Evolutionary conservation across 768 basidiomycete species (phyloP).

Genomic region (Boletus vinaceobasis): DNA sequence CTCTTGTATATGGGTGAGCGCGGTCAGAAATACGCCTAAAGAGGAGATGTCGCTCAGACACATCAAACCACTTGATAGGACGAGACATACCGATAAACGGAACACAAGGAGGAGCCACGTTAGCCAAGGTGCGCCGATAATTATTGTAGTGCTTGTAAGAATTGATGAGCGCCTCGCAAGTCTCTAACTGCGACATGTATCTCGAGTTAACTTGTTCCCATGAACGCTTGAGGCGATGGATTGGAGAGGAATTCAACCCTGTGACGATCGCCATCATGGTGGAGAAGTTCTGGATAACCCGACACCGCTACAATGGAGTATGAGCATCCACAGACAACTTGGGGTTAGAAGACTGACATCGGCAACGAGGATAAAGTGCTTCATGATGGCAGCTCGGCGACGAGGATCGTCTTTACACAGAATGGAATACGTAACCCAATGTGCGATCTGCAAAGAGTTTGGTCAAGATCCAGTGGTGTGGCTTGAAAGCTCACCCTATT

Average conservation of each 20-base stretch:
- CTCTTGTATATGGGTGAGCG: slow-evolving; percentile 60
- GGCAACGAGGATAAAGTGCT: slow-evolving; percentile 64
- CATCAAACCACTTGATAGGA: not conserved
- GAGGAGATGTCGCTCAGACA: not conserved
- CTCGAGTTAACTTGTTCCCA: slow-evolving; percentile 55
- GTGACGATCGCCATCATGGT: slow-evolving; percentile 67
- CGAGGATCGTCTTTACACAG: slow-evolving; percentile 56
- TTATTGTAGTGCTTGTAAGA: slow-evolving; percentile 67
- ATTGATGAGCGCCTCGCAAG: slow-evolving; percentile 57
- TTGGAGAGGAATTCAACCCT: slow-evolving; percentile 63
- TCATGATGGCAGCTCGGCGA: slow-evolving; percentile 56
- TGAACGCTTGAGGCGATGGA: slow-evolving; percentile 62
- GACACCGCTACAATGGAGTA: slow-evolving; percentile 46
- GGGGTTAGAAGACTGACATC: slow-evolving; percentile 43
- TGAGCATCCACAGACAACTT: not conserved
- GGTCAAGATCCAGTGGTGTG: not conserved
- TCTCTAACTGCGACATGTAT: slow-evolving; percentile 45
- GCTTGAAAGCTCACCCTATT: slow-evolving; percentile 41
- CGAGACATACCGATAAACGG: slow-evolving; percentile 59
- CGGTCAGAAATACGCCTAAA: slow-evolving; percentile 57
- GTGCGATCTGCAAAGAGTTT: slow-evolving; percentile 40
- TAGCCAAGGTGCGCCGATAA: slow-evolving; percentile 53
- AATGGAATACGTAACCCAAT: slow-evolving; percentile 59
- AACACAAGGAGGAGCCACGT: slow-evolving; percentile 60
- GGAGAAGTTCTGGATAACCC: slow-evolving; percentile 62